Conservation (phyloP, 352 stramenopile genomes). For the Phytophthora aleatoria region DNA sequence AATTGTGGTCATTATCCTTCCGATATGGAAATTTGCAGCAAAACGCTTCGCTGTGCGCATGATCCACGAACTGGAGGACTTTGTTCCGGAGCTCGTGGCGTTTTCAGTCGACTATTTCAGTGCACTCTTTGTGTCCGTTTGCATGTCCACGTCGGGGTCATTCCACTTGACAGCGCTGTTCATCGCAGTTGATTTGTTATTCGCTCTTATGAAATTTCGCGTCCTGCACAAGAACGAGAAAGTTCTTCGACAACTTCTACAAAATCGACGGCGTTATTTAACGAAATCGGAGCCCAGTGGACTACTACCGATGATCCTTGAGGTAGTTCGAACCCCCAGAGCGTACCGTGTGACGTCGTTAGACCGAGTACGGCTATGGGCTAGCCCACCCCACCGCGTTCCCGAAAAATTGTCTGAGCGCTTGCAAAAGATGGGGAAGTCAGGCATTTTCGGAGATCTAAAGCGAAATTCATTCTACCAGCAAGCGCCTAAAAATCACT, state of each 20-base stretch:
- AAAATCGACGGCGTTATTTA: background rate
- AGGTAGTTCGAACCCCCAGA: background rate
- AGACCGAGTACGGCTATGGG: background rate
- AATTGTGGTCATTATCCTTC: slow-evolving; percentile 1
- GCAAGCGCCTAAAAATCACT: too few species aligned
- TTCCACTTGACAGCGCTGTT: slow-evolving; percentile 5
- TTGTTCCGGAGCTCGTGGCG: slow-evolving; percentile 11
- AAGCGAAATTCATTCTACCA: background rate
- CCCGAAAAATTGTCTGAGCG: background rate
- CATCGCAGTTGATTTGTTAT: background rate
- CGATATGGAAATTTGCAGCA: slow-evolving; percentile 13
- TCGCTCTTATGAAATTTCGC: slow-evolving; percentile 7
- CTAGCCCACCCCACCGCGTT: slow-evolving; percentile 1
- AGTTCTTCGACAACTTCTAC: background rate
- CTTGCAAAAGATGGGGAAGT: background rate
- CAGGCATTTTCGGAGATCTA: background rate
- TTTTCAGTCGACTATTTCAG: slow-evolving; percentile 21
- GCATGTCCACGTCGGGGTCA: slow-evolving; percentile 14
- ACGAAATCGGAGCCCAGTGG: background rate
- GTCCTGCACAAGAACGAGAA: slow-evolving; percentile 1
- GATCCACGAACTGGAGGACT: slow-evolving; percentile 13
- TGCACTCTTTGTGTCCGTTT: slow-evolving; percentile 25
- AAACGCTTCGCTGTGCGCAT: slow-evolving; percentile 1
- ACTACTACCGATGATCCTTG: background rate
- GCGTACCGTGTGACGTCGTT: background rate